These are phyloP conservation scores for Sarocladium strictum DNA, from an alignment of 2,329 filamentous ascomycete genomes.

Conservation along the genomic window DNA sequence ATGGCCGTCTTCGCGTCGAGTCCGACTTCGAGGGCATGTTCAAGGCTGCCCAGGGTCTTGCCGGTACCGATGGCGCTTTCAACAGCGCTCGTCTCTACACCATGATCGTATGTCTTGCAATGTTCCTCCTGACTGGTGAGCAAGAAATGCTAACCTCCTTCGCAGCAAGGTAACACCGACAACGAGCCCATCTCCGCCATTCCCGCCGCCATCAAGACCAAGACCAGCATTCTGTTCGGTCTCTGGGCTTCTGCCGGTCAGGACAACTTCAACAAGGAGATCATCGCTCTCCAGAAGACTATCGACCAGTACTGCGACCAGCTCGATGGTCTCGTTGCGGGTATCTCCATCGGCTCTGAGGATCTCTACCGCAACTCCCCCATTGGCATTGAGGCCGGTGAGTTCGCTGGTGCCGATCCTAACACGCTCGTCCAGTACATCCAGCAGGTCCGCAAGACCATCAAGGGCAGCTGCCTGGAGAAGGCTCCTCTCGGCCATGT, in stretches of 20 bases:
- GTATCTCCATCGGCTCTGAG: slow-evolving; percentile 82
- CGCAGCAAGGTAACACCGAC: slow-evolving; percentile 56
- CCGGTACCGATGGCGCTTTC: slow-evolving; percentile 56
- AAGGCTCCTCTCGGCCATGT: slow-evolving; percentile 69
- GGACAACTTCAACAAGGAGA: slow-evolving; percentile 62
- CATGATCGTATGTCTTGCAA: slow-evolving; percentile 45
- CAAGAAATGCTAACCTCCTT: slow-evolving; percentile 15
- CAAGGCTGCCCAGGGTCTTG: slow-evolving; percentile 56
- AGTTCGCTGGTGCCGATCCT: slow-evolving; percentile 58
- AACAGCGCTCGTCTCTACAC: slow-evolving; percentile 70
- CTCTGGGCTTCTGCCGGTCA: slow-evolving; percentile 73
- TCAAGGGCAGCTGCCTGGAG: slow-evolving; percentile 56
- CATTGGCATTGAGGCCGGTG: slow-evolving; percentile 58
- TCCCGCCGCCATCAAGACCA: slow-evolving; percentile 73
- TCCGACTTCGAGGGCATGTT: slow-evolving; percentile 66
- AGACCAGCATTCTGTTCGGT: slow-evolving; percentile 74
- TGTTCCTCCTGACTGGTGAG: not conserved
- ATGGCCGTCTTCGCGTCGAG: slow-evolving; percentile 53
- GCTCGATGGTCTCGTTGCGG: slow-evolving; percentile 63
- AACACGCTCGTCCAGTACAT: slow-evolving; percentile 63
- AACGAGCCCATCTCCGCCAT: slow-evolving; percentile 66
- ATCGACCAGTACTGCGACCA: slow-evolving; percentile 61
- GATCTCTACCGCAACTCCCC: slow-evolving; percentile 76
- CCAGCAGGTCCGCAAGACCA: slow-evolving; percentile 55
- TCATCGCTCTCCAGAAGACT: slow-evolving; percentile 64